These are phyloP conservation scores for Aspergillus pseudoterreus DNA, from an alignment of 2,329 filamentous ascomycete genomes.

Conservation along the genomic window DNA sequence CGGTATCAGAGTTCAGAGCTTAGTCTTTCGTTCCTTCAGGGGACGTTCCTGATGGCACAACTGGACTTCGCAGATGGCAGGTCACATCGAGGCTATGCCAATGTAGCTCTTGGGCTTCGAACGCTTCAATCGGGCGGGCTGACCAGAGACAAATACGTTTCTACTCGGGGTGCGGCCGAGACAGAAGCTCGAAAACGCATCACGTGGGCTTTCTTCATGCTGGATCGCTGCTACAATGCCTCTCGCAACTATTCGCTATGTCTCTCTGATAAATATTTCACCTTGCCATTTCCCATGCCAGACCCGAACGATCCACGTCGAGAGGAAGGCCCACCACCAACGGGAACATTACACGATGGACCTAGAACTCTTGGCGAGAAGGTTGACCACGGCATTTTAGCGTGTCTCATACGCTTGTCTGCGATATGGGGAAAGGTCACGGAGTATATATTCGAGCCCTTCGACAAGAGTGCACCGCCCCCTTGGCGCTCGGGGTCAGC, in stretches of 20 bases:
- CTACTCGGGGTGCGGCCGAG: constrained; percentile 2
- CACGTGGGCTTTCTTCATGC: constrained; percentile 25
- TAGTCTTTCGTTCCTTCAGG: constrained; percentile 20
- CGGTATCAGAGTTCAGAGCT: constrained; percentile 13
- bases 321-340: background rate
- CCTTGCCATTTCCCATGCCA: constrained; percentile 15
- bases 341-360: constrained; percentile 14
- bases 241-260: constrained; percentile 22
- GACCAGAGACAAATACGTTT: constrained; percentile 14
- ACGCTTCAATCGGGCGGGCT: constrained; percentile 19
- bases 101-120: constrained; percentile 20
- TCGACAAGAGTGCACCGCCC: constrained; percentile 10
- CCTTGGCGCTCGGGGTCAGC: constrained; percentile 24
- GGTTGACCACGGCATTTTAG: constrained; percentile 19
- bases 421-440: constrained; percentile 23
- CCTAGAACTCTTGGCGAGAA: constrained; percentile 16
- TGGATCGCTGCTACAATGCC: constrained; percentile 23
- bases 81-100: constrained; percentile 17
- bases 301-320: background rate
- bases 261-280: constrained; percentile 23
- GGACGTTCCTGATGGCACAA: constrained; percentile 22
- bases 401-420: constrained; percentile 20
- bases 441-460: constrained; percentile 22
- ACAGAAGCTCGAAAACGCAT: constrained; percentile 16
- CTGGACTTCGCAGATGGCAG: constrained; percentile 22